phyloP scores from a whole-genome alignment of 2,329 filamentous ascomycete species.

The Hymenoscyphus albidus region DNA sequence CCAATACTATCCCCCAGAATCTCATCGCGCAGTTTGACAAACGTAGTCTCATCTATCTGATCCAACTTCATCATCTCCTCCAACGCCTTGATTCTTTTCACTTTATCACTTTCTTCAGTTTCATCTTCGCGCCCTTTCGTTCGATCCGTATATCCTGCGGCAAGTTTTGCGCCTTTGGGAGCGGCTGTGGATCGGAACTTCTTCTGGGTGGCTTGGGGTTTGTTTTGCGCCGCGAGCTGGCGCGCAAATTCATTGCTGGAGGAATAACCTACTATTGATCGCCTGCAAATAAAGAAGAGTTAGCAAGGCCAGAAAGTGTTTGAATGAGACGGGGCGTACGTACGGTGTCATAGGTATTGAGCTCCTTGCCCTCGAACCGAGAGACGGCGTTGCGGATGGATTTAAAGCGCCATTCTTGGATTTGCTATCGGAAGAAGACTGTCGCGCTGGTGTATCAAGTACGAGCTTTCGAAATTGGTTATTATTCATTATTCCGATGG shows the following conservation, averaged over 20 bases:
- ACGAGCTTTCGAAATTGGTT: constrained; percentile 85
- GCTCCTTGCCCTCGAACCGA: constrained; percentile 74
- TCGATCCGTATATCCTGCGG: constrained; percentile 79
- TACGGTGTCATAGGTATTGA: constrained; percentile 95
- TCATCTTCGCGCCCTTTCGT: constrained; percentile 58
- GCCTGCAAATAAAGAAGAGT: constrained; percentile 15
- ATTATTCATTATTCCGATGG: constrained; percentile 75
- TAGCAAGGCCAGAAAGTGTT: constrained; percentile 2
- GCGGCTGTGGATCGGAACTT: constrained; percentile 70
- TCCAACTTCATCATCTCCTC: constrained; percentile 79
- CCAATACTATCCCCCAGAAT: constrained; percentile 72
- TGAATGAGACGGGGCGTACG: constrained; percentile 35
- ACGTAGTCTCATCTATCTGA: constrained; percentile 76
- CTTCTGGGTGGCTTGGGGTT: constrained; percentile 43
- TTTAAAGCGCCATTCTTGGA: constrained; percentile 45
- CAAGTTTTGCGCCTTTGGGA: constrained; percentile 79
- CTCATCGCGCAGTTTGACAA: constrained; percentile 68
- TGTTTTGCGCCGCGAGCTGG: constrained; percentile 71
- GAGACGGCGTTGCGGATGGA: constrained; percentile 45
- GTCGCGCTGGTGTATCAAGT: constrained; percentile 46
- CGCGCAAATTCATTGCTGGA: constrained; percentile 65
- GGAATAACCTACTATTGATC: constrained; percentile 22
- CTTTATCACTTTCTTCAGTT: constrained; percentile 51
- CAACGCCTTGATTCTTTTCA: constrained; percentile 68
- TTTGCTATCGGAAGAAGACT: constrained; percentile 27